Evolutionary conservation across 176 grass and related monocot species (phyloP), one percentile per base, ranked within the genome.

Genomic region (Zizania latifolia): DNA sequence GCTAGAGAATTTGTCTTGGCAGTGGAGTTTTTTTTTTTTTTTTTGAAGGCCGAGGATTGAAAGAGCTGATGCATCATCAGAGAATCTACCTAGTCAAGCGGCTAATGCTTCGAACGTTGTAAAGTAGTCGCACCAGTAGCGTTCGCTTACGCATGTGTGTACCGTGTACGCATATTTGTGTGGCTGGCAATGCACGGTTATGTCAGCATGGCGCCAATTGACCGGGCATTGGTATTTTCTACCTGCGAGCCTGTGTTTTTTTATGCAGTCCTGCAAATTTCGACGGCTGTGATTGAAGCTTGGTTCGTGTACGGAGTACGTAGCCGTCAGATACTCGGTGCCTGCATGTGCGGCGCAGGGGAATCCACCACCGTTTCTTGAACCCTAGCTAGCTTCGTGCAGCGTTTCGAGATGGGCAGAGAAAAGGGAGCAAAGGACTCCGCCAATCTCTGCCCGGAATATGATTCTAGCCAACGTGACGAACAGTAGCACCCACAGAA

Each of bases 1-100:
- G 48, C n/a, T 53, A 53, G 28, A 65, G 68, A 83, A 68, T 56
- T 69, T 83, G 68, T 37, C 68, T 12, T 43, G 50, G 51, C 53
- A 33, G 53, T 53, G 4, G n/a, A n/a, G n/a, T n/a, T n/a, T n/a
- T n/a, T n/a, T n/a, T n/a, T n/a, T n/a, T n/a, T n/a, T n/a, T n/a
- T n/a, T n/a, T n/a, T n/a, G n/a, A n/a, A n/a, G n/a, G n/a, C n/a
- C n/a, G n/a, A 53, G 2, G 38, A 5, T 7, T 16, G 21, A n/a
- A n/a, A n/a, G n/a, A 64, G 12, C 34, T 39, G 36, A 71, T 77
- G 35, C 40, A 32, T 58, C 38, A 65, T 58, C 38, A 65, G 15
- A 34, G 36, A 76, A 77, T 14, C 84, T 57, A 16, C 0, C 14
- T 33, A 27, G 26, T 10, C 21, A 69, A 57, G 15, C 61, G 40